These are phyloP conservation scores for Nigrograna mackinnonii DNA, from an alignment of 2,329 filamentous ascomycete species.

Conservation along the genomic window DNA sequence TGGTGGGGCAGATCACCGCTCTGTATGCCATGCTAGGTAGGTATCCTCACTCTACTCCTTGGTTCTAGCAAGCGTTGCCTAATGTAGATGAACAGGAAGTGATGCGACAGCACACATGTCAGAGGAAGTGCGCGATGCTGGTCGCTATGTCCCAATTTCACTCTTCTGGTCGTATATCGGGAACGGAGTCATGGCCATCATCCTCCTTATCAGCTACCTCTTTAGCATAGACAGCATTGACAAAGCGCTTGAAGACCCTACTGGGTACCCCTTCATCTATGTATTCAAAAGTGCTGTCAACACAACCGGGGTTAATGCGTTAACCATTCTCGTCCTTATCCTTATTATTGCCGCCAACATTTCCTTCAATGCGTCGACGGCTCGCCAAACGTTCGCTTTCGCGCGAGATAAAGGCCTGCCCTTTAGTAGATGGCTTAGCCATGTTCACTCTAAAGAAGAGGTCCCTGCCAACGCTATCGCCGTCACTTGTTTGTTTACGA, in stretches of 20 bases:
- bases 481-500: conserved; percentile 18
- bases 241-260: conserved; percentile 8
- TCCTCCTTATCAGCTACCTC: conserved; percentile 19
- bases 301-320: conserved; percentile 9
- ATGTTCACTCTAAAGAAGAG: conserved; percentile 19
- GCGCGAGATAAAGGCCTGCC: conserved; percentile 29
- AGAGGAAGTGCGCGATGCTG: conserved; percentile 23
- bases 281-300: conserved; percentile 14
- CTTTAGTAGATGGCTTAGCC: conserved; percentile 3
- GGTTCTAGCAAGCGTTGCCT: too few relatives aligned
- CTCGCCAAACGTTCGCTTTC: conserved; percentile 31
- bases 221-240: conserved; percentile 14
- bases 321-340: conserved; percentile 12
- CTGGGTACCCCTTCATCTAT: conserved; percentile 12
- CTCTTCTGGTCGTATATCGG: conserved; percentile 17
- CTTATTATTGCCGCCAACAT: too few relatives aligned
- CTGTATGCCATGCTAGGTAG: too few relatives aligned
- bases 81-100: too few relatives aligned
- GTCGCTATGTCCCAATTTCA: conserved; percentile 19
- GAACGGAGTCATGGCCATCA: conserved; percentile 16
- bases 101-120: conserved; percentile 12
- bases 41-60: too few relatives aligned
- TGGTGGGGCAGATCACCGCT: too few relatives aligned
- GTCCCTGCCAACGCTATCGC: conserved; percentile 26
- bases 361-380: conserved; percentile 18